These are phyloP conservation scores for Ampelomyces quisqualis DNA, from an alignment of 2,329 filamentous ascomycete genomes.

Conservation along the genomic window DNA sequence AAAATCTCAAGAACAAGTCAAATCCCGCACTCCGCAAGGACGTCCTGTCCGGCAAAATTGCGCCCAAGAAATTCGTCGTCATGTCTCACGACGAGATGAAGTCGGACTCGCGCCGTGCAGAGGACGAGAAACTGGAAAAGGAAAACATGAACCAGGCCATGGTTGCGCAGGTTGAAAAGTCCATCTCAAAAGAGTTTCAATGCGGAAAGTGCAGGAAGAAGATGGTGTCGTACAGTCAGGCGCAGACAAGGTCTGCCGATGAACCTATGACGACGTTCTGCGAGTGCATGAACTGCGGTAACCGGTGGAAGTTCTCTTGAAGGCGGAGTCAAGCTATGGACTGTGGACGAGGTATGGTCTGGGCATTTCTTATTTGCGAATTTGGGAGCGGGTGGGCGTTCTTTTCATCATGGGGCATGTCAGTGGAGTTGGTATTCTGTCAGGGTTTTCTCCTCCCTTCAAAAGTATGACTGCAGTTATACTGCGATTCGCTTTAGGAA, in stretches of 20 bases:
- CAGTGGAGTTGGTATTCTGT: slow-evolving; percentile 7
- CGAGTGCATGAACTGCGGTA: slow-evolving; percentile 55
- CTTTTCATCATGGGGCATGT: slow-evolving; percentile 7
- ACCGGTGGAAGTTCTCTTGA: slow-evolving; percentile 52
- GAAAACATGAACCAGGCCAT: slow-evolving; percentile 98
- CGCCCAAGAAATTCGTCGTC: slow-evolving; percentile 70
- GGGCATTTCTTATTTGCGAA: slow-evolving; percentile 3
- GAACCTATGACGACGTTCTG: slow-evolving; percentile 70
- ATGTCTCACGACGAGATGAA: slow-evolving; percentile 93
- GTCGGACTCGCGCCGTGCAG: slow-evolving; percentile 74
- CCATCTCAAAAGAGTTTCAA: slow-evolving; percentile 81
- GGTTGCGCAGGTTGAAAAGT: slow-evolving; percentile 88
- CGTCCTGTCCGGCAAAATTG: slow-evolving; percentile 73
- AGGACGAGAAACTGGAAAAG: slow-evolving; percentile 74
- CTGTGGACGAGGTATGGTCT: slow-evolving; percentile 3
- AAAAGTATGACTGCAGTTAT: neutral
- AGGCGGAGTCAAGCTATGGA: neutral
- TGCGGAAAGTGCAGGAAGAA: slow-evolving; percentile 91
- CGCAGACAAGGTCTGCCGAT: slow-evolving; percentile 92
- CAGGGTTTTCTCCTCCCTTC: neutral
- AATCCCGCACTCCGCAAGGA: slow-evolving; percentile 75
- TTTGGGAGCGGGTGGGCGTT: slow-evolving; percentile 8
- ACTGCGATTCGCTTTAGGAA: neutral
- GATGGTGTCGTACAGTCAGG: slow-evolving; percentile 94
- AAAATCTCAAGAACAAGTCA: slow-evolving; percentile 90